These are phyloP conservation scores for Plectosphaerella cucumerina DNA, from an alignment of 2,329 filamentous ascomycete species.

Conservation along the genomic window DNA sequence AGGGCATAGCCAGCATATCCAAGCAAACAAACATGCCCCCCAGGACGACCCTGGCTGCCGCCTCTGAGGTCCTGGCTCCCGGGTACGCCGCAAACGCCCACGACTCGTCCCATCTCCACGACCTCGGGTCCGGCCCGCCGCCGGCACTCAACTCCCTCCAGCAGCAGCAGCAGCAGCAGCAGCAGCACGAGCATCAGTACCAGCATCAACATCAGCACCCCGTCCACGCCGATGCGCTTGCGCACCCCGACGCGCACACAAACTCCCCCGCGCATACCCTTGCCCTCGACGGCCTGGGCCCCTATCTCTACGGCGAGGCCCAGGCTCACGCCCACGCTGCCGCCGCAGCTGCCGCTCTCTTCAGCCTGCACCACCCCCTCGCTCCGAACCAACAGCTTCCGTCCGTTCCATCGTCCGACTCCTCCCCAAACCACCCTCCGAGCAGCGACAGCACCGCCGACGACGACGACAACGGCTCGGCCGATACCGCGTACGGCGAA, in stretches of 20 bases:
- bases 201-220: neutral
- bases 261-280: no score
- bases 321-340: neutral
- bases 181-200: slow-evolving; percentile 5
- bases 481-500: slow-evolving; percentile 10
- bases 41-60: neutral
- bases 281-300: neutral
- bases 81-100: neutral
- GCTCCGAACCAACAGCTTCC: neutral
- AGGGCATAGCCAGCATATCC: neutral
- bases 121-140: slow-evolving; percentile 4
- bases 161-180: slow-evolving; percentile 2
- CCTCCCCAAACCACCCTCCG: neutral
- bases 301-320: neutral
- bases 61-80: neutral
- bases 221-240: no score
- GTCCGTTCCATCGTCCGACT: neutral
- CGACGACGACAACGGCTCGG: neutral
- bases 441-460: neutral
- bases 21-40: neutral
- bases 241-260: no score
- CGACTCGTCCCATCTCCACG: slow-evolving; percentile 5
- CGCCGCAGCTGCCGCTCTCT: neutral
- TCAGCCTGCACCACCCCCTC: neutral
- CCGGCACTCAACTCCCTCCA: slow-evolving; percentile 4